Percentiles rank a stretch among this genome's conserved stretches.
Evolutionary conservation across 441 rosid genomes (phyloP).

Genomic region (Syzygium syzygioides): DNA sequence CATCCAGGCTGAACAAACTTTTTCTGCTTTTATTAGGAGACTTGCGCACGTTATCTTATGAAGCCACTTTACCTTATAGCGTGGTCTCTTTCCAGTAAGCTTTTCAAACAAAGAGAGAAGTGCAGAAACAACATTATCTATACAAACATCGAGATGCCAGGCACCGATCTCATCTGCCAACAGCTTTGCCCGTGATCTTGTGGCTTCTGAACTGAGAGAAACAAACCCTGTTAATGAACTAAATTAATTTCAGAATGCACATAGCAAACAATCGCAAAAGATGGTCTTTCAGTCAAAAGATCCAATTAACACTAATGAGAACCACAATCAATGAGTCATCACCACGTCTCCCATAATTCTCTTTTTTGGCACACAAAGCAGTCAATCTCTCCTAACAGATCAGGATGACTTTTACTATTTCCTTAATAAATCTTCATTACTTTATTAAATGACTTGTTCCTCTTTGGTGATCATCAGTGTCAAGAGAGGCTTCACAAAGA

Average conservation of each 20-base stretch:
- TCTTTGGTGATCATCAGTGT: background rate
- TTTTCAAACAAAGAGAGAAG: constrained; percentile 75
- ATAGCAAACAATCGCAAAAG: background rate
- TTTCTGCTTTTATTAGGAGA: background rate
- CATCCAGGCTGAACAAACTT: background rate
- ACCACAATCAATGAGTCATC: background rate
- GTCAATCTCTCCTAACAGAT: background rate
- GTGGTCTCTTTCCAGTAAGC: constrained; percentile 82
- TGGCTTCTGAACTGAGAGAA: constrained; percentile 64
- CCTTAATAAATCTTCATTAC: background rate
- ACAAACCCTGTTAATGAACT: background rate
- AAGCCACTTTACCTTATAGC: constrained; percentile 55
- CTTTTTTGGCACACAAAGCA: background rate
- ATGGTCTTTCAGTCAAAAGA: background rate
- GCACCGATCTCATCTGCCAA: constrained; percentile 93
- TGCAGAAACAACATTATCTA: constrained; percentile 83
- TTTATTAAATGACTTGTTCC: background rate
- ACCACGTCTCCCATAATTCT: background rate
- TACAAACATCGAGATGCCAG: constrained; percentile 87
- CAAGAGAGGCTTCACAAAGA: background rate
- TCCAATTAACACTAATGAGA: background rate
- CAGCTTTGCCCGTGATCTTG: constrained; percentile 69
- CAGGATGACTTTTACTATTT: background rate
- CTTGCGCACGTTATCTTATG: background rate
- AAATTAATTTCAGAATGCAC: background rate